These are phyloP conservation scores for Begonia loranthoides DNA, from an alignment of 306 rosid species.

Conservation along the genomic window DNA sequence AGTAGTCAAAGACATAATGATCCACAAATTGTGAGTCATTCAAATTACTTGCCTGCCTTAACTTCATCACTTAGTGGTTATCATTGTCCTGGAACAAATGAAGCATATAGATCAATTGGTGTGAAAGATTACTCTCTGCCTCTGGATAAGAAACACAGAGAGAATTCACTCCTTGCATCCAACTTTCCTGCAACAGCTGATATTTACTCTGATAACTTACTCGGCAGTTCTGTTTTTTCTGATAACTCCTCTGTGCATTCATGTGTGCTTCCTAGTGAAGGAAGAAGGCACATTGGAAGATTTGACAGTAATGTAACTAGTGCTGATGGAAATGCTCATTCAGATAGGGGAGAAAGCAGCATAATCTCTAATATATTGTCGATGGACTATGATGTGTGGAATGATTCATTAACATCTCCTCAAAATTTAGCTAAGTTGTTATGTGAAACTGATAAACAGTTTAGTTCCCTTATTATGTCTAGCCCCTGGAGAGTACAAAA, in stretches of 20 bases:
- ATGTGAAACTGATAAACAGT: conserved; percentile 42
- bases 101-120: conserved; percentile 14
- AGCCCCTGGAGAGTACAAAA: conserved; percentile 59
- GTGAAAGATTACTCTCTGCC: conserved; percentile 24
- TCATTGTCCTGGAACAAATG: conserved; percentile 21
- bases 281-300: conserved; percentile 27
- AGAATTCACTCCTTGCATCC: conserved; percentile 11
- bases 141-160: conserved; percentile 26
- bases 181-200: conserved; percentile 22
- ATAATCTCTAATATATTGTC: conserved; percentile 87
- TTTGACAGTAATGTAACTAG: conserved; percentile 27
- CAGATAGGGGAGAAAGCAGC: conserved; percentile 72
- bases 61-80: conserved; percentile 21
- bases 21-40: conserved; percentile 50
- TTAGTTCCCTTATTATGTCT: conserved; percentile 29
- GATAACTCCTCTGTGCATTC: conserved; percentile 23
- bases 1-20: conserved; percentile 72
- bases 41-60: conserved; percentile 35
- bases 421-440: conserved; percentile 46
- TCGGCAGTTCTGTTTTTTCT: conserved; percentile 26
- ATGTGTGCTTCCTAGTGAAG: conserved; percentile 30
- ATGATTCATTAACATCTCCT: conserved; percentile 52
- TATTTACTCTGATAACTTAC: conserved; percentile 38
- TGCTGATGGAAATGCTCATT: conserved; percentile 22
- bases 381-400: conserved; percentile 63